Percentiles rank a stretch among this genome's conserved stretches.
Conservation (phyloP, 2,329 filamentous ascomycete species). For the Neoscytalidium dimidiatum region DNA sequence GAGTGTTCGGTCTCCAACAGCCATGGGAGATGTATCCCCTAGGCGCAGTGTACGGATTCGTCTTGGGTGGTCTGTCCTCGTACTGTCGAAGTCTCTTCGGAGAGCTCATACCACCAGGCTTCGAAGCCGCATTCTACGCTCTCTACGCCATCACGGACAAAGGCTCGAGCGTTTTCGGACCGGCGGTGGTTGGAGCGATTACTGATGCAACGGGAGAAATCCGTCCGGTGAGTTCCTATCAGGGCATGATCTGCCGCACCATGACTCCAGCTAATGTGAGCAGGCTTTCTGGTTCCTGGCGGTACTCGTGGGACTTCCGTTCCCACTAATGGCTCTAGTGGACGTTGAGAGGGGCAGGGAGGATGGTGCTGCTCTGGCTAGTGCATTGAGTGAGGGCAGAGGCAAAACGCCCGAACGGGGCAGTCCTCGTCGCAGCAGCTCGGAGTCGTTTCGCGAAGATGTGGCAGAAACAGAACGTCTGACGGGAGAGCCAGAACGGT, state of each 20-base stretch:
- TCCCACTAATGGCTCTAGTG: constrained; percentile 81
- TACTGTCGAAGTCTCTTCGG: constrained; percentile 93
- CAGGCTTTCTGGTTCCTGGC: constrained; percentile 89
- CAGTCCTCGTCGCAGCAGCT: neutral
- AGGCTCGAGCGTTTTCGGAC: constrained; percentile 89
- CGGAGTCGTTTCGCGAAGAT: neutral
- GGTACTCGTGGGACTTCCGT: constrained; percentile 77
- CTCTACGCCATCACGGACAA: constrained; percentile 98
- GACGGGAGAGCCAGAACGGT: neutral
- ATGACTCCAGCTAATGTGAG: constrained; percentile 5
- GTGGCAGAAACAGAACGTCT: constrained; percentile 6
- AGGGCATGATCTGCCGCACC: neutral
- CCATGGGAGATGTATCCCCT: constrained; percentile 97
- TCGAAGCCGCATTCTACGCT: constrained; percentile 93
- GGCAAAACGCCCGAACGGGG: constrained; percentile 11
- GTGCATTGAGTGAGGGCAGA: constrained; percentile 33
- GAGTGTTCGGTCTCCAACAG: constrained; percentile 83
- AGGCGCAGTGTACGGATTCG: constrained; percentile 87
- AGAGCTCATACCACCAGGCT: constrained; percentile 90
- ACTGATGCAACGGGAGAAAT: constrained; percentile 67
- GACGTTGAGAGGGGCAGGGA: constrained; percentile 66
- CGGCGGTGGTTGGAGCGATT: constrained; percentile 89
- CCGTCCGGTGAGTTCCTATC: constrained; percentile 40
- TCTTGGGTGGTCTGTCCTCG: constrained; percentile 86
- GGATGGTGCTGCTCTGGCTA: constrained; percentile 44